Conservation (phyloP, 441 rosid species). For the Syzygium syzygioides region DNA sequence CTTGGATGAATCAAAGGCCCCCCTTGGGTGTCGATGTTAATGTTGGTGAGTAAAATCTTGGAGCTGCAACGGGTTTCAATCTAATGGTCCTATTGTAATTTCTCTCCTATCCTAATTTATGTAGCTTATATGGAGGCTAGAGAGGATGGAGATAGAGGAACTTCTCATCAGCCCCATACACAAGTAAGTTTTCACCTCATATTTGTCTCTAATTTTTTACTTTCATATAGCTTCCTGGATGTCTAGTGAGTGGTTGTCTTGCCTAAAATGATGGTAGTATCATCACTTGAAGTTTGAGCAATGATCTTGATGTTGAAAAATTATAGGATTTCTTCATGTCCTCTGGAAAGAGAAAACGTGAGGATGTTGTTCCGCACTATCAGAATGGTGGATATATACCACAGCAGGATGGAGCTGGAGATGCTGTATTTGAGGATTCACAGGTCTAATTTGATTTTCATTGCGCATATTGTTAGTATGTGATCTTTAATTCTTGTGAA, state of each 20-base stretch:
- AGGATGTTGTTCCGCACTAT: slow-evolving; percentile 54
- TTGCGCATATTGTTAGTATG: neutral
- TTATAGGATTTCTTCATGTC: slow-evolving; percentile 85
- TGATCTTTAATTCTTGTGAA: neutral
- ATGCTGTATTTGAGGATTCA: slow-evolving; percentile 23
- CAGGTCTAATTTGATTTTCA: slow-evolving; percentile 26
- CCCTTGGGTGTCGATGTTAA: slow-evolving; percentile 79
- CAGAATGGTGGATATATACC: slow-evolving; percentile 84
- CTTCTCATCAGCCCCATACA: slow-evolving; percentile 62
- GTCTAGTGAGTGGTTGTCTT: neutral
- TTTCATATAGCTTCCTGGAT: neutral
- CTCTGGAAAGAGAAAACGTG: slow-evolving; percentile 91
- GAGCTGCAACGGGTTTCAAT: neutral
- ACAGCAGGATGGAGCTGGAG: slow-evolving; percentile 96
- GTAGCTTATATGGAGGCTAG: slow-evolving; percentile 94
- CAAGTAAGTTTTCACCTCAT: slow-evolving; percentile 38
- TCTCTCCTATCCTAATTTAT: slow-evolving; percentile 5
- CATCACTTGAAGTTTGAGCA: slow-evolving; percentile 5
- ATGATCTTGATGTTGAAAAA: slow-evolving; percentile 23
- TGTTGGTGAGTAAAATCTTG: slow-evolving; percentile 61
- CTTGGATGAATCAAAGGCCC: slow-evolving; percentile 82
- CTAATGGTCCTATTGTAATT: slow-evolving; percentile 9
- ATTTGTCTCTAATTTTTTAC: neutral
- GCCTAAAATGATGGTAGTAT: slow-evolving; percentile 2
- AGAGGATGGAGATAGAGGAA: slow-evolving; percentile 79